Percentiles rank a stretch among this genome's conserved stretches.
These are phyloP conservation scores for Rhinocladiella similis DNA, from an alignment of 2,329 filamentous ascomycete genomes.

Conservation along the genomic window DNA sequence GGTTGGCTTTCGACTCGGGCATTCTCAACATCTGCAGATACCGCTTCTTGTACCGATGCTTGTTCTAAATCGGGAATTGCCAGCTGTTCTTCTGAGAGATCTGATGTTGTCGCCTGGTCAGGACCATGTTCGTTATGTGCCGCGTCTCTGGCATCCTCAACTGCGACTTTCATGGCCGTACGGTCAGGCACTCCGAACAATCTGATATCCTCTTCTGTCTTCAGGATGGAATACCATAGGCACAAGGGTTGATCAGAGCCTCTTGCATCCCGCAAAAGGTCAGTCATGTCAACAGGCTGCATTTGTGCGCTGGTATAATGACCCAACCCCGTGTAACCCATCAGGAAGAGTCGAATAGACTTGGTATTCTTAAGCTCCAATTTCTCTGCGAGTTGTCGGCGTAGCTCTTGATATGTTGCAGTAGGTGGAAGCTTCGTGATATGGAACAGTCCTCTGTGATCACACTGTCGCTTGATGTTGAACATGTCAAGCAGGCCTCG, in stretches of 20 bases:
- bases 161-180: no score
- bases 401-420: slow-evolving; percentile 21
- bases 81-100: slow-evolving; percentile 1
- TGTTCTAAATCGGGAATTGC: slow-evolving; percentile 25
- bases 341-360: slow-evolving; percentile 21
- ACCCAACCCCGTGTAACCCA: slow-evolving; percentile 21
- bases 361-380: slow-evolving; percentile 18
- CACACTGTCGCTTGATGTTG: slow-evolving; percentile 37
- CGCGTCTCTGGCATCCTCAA: no score
- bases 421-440: slow-evolving; percentile 2
- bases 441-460: slow-evolving; percentile 16
- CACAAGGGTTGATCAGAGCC: slow-evolving; percentile 14
- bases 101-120: background rate
- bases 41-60: slow-evolving; percentile 24
- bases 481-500: slow-evolving; percentile 42
- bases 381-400: slow-evolving; percentile 13
- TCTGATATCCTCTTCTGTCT: slow-evolving; percentile 23
- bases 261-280: slow-evolving; percentile 2
- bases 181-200: slow-evolving; percentile 19
- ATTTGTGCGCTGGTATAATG: slow-evolving; percentile 18
- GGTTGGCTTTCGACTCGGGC: background rate
- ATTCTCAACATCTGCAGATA: slow-evolving; percentile 15
- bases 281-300: slow-evolving; percentile 10
- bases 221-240: slow-evolving; percentile 28
- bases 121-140: no score